Base-by-base conservation (phyloP, 176 grass and related monocot species). In the Neostapfia colusana region DNA sequence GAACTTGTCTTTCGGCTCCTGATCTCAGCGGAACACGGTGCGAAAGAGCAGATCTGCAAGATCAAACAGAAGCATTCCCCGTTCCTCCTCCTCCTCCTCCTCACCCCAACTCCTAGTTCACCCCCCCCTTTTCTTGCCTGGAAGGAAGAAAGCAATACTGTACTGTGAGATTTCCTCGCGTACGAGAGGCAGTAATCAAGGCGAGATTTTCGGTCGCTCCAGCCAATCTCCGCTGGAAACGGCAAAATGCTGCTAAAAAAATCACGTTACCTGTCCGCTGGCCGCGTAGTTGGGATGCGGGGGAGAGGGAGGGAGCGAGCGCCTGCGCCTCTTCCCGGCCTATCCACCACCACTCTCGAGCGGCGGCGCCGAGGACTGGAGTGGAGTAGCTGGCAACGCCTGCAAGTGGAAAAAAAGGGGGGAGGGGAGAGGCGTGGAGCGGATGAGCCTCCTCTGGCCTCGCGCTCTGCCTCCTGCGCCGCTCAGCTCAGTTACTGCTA, bases 11-110 rank as follows among this genome's bases (percentile, higher is more conserved):
- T 57, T 46, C 6, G 21, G 16, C 43, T 51, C 31, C 23, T 4
- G 63, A 61, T 69, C 68, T 24, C 7, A 6, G 36, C 4, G 8
- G 23, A n/a, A 38, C 28, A 6, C 41, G 16, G 20, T 20, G 36
- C 36, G 12, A 43, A 24, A 41, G 46, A 28, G 80, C 51, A 83
- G 85, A 88, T 88, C 80, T 88, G 74, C 20, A 7, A 69, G 80
- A 74, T 24, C 27, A 69, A 39, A 6, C 61, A 12, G 72, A 57
- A 27, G 55, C 36, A 79, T 24, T 70, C 51, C 7, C 40, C 9
- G 69, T 38, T 51, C 25, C 39, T 17, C 28, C 31, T 15, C 25
- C 39, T 17, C 28, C 31, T 15, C 24, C 7, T 11, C 61, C 15
- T 23, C 37, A 27, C 18, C n/a, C 14, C 46, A 31, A 31, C 2